Evolutionary conservation across 2,329 filamentous ascomycete genomes (phyloP), one percentile per base, ranked within the genome.

Genomic region (Fusarium verrucosum): DNA sequence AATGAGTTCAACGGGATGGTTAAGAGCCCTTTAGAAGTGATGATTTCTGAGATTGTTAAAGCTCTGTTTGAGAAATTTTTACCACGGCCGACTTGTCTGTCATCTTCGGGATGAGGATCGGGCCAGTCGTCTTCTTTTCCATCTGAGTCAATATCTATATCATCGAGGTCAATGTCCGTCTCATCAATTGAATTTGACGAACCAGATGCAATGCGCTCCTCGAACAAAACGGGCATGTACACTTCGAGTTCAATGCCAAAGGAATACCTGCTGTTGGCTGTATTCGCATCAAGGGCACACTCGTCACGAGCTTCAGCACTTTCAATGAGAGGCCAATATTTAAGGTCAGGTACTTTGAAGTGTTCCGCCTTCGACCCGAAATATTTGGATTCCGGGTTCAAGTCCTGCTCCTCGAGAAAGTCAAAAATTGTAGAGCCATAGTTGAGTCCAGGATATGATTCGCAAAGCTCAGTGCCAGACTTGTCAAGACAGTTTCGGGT

Each of bases 241-340:
- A 69, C 28, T 40, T 70, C 67, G 10, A 70, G 45, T 53, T 70
- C 68, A n/a, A 70, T 38, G 11, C 65, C 68, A 17, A 70, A 54
- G 10, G 53, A 66, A 47, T 70, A 70, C 4, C 14, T 41, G 32
- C 49, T 44, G 8, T 50, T 52, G 4, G 17, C 10, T 9, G 32
- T 23, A 8, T 8, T 20, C 23, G 47, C 47, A 50, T n/a, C n/a
- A n/a, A n/a, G n/a, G n/a, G n/a, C n/a, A 46, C 13, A 42, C 9
- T 53, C 36, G 25, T 55, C 28, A 19, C 10, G 35, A 5, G 56
- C 42, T 5, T 58, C 23, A 11, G 43, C 7, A 4, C 17, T 50
- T 30, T 32, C 37, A 1, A 51, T 17, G 14, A 42, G 14, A 3
- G 41, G 55, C 61, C 64, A 66, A 16, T 19, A 11, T 10, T 20